Base-by-base conservation (phyloP, 768 basidiomycete genomes). In the Lactarius sanguifluus region DNA sequence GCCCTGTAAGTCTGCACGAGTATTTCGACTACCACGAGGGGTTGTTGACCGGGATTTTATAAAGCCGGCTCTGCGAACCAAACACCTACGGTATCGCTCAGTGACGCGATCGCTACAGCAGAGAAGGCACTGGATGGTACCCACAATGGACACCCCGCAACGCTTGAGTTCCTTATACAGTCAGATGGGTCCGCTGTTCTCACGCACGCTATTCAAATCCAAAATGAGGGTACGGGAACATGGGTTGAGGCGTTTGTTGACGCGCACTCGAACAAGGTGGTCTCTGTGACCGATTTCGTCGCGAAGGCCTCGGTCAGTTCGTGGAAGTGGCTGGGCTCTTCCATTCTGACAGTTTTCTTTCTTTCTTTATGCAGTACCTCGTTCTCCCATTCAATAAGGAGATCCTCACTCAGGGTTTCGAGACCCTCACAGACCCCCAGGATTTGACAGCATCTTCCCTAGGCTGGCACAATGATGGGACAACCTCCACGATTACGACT, bases 261-360 rank as follows among this genome's bases (percentile, higher is more conserved):
- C 68, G 85, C 83, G 6, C 81, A 82, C 68, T 76, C 80, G 23
- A 82, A 82, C n/a, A 81, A 83, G 32, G 70, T 87, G 41, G 72
- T 84, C 30, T 77, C 80, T 20, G 77, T 84, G 25, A 81, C 81
- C 40, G 83, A 87, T 71, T 86, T 84, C 73, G 83, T 81, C 38
- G 71, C 79, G 9, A 73, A 80, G 38, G 80, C 80, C 18, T 75
- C 81, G 9, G 80, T 82, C 65, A 64, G 78, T 74, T 56, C 20
- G 28, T 30, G 16, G 30, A 9, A 32, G 55, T 23, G 23, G 6
- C 23, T 23, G 47, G 4, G 47, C 13, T 38, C 38, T 13, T 32
- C 32, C 32, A 38, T 9, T 50, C 55, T 30, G 3, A 30, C 3
- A 30, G 2, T 3, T 30, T 30, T 20, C 57, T 45, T 40, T 38